These are phyloP conservation scores for Yueomyces sp. DNA, from an alignment of 805 yeast genomes.

Conservation along the genomic window DNA sequence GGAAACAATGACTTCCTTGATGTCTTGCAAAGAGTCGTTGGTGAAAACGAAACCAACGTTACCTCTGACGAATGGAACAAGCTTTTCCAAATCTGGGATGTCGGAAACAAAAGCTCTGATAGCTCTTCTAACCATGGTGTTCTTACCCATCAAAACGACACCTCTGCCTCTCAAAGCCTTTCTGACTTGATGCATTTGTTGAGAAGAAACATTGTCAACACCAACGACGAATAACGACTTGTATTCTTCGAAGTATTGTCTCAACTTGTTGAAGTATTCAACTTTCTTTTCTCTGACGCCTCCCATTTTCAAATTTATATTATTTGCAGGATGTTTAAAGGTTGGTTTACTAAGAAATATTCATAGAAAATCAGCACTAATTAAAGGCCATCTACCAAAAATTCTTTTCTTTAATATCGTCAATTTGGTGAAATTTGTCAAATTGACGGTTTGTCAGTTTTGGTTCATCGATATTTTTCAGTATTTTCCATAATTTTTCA, in stretches of 20 bases:
- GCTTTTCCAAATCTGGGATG: slow-evolving; percentile 90
- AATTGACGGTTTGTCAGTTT: no score
- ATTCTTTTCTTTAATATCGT: no score
- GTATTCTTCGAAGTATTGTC: slow-evolving; percentile 91
- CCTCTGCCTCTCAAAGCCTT: slow-evolving; percentile 90
- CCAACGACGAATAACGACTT: slow-evolving; percentile 98
- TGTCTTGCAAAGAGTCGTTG: slow-evolving; percentile 80
- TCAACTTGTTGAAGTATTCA: slow-evolving; percentile 91
- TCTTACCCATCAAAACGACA: slow-evolving; percentile 98
- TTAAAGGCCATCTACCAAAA: no score
- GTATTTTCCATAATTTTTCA: no score
- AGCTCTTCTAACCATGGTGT: slow-evolving; percentile 99
- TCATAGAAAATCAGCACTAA: no score
- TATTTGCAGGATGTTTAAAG: slow-evolving; percentile 79
- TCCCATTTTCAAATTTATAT: slow-evolving; percentile 90
- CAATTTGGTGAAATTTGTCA: no score
- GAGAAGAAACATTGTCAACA: slow-evolving; percentile 99
- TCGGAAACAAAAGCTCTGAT: slow-evolving; percentile 89
- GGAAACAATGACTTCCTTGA: slow-evolving; percentile 76
- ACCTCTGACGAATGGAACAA: slow-evolving; percentile 91
- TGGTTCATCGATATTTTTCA: no score
- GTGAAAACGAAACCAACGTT: slow-evolving; percentile 99
- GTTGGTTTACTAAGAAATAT: slow-evolving; percentile 9
- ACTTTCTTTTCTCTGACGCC: slow-evolving; percentile 96
- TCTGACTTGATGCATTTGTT: slow-evolving; percentile 99